Conservation (phyloP, 495 filamentous ascomycete species). For the Clavariopsis aquatica region DNA sequence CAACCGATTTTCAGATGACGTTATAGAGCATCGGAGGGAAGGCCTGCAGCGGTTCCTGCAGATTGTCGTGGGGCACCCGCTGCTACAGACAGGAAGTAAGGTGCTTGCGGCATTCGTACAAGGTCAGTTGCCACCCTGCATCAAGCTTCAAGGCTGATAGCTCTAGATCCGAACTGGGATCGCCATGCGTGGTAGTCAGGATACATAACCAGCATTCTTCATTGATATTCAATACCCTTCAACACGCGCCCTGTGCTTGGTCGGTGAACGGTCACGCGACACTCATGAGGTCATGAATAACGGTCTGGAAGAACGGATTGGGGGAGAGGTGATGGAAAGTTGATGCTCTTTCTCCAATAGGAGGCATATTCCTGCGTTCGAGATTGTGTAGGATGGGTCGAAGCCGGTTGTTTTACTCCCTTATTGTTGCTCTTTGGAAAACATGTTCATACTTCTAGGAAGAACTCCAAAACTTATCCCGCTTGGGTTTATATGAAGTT, state of each 20-base stretch:
- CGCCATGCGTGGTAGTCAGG: constrained; percentile 33
- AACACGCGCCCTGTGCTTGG: background rate
- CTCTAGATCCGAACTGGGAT: constrained; percentile 41
- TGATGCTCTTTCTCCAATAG: background rate
- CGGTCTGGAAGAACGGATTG: background rate
- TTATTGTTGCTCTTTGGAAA: background rate
- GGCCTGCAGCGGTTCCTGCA: constrained; percentile 94
- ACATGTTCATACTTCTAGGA: constrained; percentile 3
- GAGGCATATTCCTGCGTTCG: constrained; percentile 3
- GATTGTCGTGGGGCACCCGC: constrained; percentile 95
- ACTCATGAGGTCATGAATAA: constrained; percentile 21
- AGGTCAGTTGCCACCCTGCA: constrained; percentile 57
- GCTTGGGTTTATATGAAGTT: too few relatives aligned
- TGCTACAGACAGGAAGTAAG: constrained; percentile 96
- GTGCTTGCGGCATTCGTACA: constrained; percentile 95
- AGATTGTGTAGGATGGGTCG: background rate
- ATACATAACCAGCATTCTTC: background rate
- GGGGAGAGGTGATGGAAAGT: background rate
- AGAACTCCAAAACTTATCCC: background rate
- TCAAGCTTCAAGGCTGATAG: background rate
- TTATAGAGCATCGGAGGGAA: constrained; percentile 91
- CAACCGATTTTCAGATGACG: constrained; percentile 96
- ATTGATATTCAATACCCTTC: background rate
- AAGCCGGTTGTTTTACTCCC: background rate
- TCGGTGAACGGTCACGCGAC: constrained; percentile 20